Percentiles rank a stretch among this genome's conserved stretches.
Conservation (phyloP, 1,139 yeast genomes). For the Kluyveromyces sp. region DNA sequence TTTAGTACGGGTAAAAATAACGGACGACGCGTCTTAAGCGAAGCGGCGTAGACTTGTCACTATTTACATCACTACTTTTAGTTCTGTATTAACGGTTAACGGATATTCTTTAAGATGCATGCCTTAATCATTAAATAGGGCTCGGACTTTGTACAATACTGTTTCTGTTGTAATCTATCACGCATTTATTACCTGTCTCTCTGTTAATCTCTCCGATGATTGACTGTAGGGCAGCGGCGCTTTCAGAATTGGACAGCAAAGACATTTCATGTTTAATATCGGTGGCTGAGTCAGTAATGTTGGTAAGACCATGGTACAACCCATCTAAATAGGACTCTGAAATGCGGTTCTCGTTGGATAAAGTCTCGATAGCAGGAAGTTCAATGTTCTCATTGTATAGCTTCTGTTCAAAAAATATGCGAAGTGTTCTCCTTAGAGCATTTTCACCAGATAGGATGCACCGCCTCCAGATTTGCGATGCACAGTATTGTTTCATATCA, state of each 20-base stretch:
- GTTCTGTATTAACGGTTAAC: constrained; percentile 4
- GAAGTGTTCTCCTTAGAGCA: constrained; percentile 42
- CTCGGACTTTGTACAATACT: constrained; percentile 20
- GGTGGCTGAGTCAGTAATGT: not conserved
- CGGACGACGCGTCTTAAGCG: constrained; percentile 18
- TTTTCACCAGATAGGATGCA: constrained; percentile 52
- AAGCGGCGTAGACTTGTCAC: constrained; percentile 14
- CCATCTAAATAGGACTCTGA: constrained; percentile 20
- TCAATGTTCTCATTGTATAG: constrained; percentile 26
- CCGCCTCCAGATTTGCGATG: constrained; percentile 53
- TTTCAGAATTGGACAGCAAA: constrained; percentile 11
- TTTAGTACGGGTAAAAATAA: constrained; percentile 55
- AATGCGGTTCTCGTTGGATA: constrained; percentile 15
- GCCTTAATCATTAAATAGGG: constrained; percentile 12
- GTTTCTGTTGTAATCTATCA: constrained; percentile 33
- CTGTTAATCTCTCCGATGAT: constrained; percentile 35
- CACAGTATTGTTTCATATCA: constrained; percentile 29
- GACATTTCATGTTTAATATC: not conserved
- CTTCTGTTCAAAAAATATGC: constrained; percentile 30
- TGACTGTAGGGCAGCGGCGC: constrained; percentile 34
- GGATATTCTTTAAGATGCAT: not conserved
- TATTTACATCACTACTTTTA: constrained; percentile 1
- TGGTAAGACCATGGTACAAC: constrained; percentile 19
- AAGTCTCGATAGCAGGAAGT: constrained; percentile 25
- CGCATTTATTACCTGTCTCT: constrained; percentile 30